Percentiles rank a stretch among this genome's conserved stretches.
phyloP scores from a whole-genome alignment of 176 grass and related monocot genomes.

The Oryza nivara region DNA sequence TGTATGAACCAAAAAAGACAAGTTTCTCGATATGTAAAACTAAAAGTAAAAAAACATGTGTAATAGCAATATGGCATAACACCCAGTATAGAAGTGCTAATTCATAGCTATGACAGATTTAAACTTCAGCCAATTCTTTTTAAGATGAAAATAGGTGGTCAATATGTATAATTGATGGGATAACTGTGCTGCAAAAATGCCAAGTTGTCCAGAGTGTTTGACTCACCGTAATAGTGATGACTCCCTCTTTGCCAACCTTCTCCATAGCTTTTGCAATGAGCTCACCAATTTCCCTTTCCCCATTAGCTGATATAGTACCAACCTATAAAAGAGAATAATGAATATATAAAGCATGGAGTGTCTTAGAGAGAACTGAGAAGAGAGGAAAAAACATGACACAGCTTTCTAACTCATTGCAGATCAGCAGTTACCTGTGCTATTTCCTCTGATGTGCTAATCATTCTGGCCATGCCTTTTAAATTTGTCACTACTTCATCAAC shows the following conservation, averaged over 20 bases:
- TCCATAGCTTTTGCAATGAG: slow-evolving; percentile 96
- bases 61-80: not conserved
- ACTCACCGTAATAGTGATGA: slow-evolving; percentile 84
- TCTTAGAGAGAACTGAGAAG: slow-evolving; percentile 19
- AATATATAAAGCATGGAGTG: slow-evolving; percentile 38
- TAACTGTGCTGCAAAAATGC: not conserved
- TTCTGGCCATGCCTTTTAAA: slow-evolving; percentile 79
- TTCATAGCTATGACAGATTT: not conserved
- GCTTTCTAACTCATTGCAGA: slow-evolving; percentile 44
- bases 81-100: not conserved
- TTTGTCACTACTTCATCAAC: slow-evolving; percentile 81
- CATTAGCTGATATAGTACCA: slow-evolving; percentile 87
- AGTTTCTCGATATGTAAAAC: not conserved
- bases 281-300: slow-evolving; percentile 93
- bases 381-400: slow-evolving; percentile 43
- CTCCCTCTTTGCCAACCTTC: slow-evolving; percentile 96
- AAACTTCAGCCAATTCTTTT: too few species aligned
- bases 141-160: too few species aligned
- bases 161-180: not conserved
- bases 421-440: slow-evolving; percentile 73
- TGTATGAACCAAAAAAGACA: not conserved
- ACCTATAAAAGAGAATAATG: slow-evolving; percentile 61
- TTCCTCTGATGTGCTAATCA: slow-evolving; percentile 94
- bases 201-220: slow-evolving; percentile 11
- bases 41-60: too few species aligned